A percentile compares a stretch with the other conserved stretches of the same genome.
phyloP scores from a whole-genome alignment of 225 moss, liverwort and hornwort species.

The Physcomitrellopsis africana region DNA sequence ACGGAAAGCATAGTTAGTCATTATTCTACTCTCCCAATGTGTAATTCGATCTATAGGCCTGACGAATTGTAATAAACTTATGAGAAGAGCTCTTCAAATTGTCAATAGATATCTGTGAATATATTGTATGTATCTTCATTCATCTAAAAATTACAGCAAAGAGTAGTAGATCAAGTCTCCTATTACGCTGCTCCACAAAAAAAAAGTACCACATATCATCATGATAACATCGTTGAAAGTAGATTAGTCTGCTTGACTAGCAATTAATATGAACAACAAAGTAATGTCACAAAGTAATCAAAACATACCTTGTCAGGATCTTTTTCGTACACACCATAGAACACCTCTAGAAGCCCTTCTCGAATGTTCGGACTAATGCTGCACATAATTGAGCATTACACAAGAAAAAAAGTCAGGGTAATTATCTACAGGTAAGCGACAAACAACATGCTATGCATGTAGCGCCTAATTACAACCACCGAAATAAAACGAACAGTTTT shows the following conservation, averaged over 20 bases:
- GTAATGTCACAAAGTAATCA: slow-evolving; percentile 14
- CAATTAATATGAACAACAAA: neutral
- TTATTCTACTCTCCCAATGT: neutral
- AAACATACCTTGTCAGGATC: slow-evolving; percentile 88
- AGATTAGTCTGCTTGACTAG: neutral
- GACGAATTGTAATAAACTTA: neutral
- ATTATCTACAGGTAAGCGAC: neutral
- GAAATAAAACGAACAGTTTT: slow-evolving; percentile 5
- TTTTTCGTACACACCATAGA: slow-evolving; percentile 97
- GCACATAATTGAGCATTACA: slow-evolving; percentile 24
- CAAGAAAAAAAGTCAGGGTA: slow-evolving; percentile 2
- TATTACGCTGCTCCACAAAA: neutral
- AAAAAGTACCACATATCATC: neutral
- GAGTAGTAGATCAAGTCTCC: neutral
- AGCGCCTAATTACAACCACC: neutral
- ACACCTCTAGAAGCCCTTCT: slow-evolving; percentile 97
- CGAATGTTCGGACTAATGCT: slow-evolving; percentile 95
- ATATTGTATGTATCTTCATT: neutral
- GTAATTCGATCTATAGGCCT: neutral
- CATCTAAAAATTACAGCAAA: neutral
- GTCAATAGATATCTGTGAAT: neutral
- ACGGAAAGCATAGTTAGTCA: neutral
- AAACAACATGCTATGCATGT: neutral
- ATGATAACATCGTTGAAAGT: slow-evolving; percentile 9
- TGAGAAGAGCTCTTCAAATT: neutral